phyloP scores from a whole-genome alignment of 2,329 filamentous ascomycete species.

The Cercospora sp. region DNA sequence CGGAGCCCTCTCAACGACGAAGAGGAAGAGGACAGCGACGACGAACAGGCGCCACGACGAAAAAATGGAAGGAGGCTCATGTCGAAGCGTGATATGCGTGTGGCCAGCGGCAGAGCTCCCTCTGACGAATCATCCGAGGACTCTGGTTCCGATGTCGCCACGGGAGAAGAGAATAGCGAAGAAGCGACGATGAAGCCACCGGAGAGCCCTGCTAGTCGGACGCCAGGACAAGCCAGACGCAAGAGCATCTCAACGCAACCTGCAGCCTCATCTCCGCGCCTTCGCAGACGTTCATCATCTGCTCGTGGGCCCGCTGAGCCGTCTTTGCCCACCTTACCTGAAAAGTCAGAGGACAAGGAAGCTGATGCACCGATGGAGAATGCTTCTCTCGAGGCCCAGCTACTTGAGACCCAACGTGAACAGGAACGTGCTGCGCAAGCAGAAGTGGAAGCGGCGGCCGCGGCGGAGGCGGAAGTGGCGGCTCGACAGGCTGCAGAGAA shows the following conservation, averaged over 20 bases:
- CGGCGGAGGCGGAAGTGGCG: constrained; percentile 28
- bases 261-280: constrained; percentile 25
- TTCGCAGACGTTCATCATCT: constrained; percentile 32
- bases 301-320: constrained; percentile 28
- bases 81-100: constrained; percentile 40
- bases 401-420: constrained; percentile 20
- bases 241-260: constrained; percentile 33
- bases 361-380: constrained; percentile 24
- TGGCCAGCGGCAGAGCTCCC: constrained; percentile 33
- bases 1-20: constrained; percentile 23
- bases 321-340: constrained; percentile 30
- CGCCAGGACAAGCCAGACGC: constrained; percentile 30
- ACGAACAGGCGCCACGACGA: constrained; percentile 31
- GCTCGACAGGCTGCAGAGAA: constrained; percentile 26
- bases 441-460: constrained; percentile 17
- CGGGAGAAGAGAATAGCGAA: constrained; percentile 18
- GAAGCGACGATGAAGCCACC: constrained; percentile 34
- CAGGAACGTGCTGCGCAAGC: constrained; percentile 27
- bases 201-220: constrained; percentile 30
- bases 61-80: constrained; percentile 39
- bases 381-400: constrained; percentile 19
- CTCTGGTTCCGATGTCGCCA: constrained; percentile 27
- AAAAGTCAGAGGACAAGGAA: constrained; percentile 26
- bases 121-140: constrained; percentile 35
- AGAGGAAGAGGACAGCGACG: constrained; percentile 22